Percentiles rank a stretch among this genome's conserved stretches.
These are phyloP conservation scores for Teratosphaeria pseudoeucalypti DNA, from an alignment of 2,329 filamentous ascomycete species.

Conservation along the genomic window DNA sequence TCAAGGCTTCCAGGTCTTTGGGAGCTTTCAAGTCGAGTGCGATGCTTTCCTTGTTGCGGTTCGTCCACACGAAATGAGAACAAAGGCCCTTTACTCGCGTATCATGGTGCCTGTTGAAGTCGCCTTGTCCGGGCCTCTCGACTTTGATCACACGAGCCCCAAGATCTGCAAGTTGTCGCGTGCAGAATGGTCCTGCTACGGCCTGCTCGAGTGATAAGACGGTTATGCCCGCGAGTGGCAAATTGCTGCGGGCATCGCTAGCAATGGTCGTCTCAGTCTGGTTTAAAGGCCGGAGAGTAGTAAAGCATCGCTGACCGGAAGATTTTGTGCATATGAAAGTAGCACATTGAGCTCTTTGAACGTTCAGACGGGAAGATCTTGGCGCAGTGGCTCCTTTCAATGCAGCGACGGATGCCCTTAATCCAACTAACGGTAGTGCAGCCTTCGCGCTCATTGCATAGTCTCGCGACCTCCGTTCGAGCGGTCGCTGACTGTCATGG, in stretches of 20 bases:
- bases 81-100: constrained; percentile 15
- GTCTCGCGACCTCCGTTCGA: too few species aligned
- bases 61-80: constrained; percentile 33
- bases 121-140: constrained; percentile 26
- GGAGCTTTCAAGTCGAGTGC: constrained; percentile 57
- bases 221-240: constrained; percentile 12
- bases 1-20: constrained; percentile 72
- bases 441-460: too few species aligned
- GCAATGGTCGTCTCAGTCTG: not conserved
- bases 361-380: too few species aligned
- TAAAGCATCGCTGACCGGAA: too few species aligned
- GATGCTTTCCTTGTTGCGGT: constrained; percentile 78
- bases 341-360: too few species aligned
- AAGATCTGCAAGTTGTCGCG: constrained; percentile 38
- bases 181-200: constrained; percentile 20
- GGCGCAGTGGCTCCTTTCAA: too few species aligned
- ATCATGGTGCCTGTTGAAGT: constrained; percentile 20
- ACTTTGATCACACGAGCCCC: constrained; percentile 35
- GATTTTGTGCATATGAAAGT: too few species aligned
- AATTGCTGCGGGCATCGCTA: not conserved
- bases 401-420: too few species aligned
- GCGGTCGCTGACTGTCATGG: too few species aligned
- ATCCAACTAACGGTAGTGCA: too few species aligned
- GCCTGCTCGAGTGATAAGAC: constrained; percentile 17
- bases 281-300: not conserved